A percentile compares a stretch with the other conserved stretches of the same genome.
phyloP scores from a whole-genome alignment of 352 stramenopile species.

The Phytophthora citricola region DNA sequence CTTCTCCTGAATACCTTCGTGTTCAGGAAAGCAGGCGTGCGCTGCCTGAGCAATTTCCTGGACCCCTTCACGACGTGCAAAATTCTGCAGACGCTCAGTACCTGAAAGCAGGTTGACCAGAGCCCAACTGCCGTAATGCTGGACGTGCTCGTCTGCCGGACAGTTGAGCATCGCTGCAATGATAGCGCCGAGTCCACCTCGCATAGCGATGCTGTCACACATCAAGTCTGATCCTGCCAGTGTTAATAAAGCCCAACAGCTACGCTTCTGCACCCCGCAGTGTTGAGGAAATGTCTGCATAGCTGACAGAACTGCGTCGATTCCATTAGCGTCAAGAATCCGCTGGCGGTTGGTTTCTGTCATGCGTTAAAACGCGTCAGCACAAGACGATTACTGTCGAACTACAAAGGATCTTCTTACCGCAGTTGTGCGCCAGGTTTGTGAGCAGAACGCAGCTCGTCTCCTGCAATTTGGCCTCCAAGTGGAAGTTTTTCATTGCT shows the following conservation, averaged over 20 bases:
- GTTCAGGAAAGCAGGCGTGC: conserved; percentile 81
- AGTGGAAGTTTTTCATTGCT: conserved; percentile 68
- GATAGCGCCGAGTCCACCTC: conserved; percentile 68
- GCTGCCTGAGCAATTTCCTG: conserved; percentile 85
- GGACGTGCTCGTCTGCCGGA: conserved; percentile 56
- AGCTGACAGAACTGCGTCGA: conserved; percentile 82
- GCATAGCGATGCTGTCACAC: conserved; percentile 67
- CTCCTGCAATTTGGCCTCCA: conserved; percentile 74
- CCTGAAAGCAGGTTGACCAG: conserved; percentile 76
- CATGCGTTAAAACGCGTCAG: conserved; percentile 1
- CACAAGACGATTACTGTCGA: neutral
- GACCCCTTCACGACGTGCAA: conserved; percentile 71
- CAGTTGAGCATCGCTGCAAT: conserved; percentile 84
- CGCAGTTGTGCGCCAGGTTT: conserved; percentile 89
- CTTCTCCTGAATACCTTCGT: conserved; percentile 85
- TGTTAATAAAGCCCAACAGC: conserved; percentile 87
- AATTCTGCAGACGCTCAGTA: conserved; percentile 52
- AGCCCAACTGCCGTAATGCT: conserved; percentile 73
- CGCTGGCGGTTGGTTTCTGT: conserved; percentile 86
- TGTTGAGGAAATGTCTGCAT: conserved; percentile 89
- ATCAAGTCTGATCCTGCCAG: conserved; percentile 78
- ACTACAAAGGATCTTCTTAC: conserved; percentile 32
- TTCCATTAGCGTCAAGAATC: conserved; percentile 68
- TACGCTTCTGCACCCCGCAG: conserved; percentile 74
- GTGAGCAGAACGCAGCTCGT: conserved; percentile 78